phyloP scores from a whole-genome alignment of 108 stramenopile species.

The Conticribra guillardii region DNA sequence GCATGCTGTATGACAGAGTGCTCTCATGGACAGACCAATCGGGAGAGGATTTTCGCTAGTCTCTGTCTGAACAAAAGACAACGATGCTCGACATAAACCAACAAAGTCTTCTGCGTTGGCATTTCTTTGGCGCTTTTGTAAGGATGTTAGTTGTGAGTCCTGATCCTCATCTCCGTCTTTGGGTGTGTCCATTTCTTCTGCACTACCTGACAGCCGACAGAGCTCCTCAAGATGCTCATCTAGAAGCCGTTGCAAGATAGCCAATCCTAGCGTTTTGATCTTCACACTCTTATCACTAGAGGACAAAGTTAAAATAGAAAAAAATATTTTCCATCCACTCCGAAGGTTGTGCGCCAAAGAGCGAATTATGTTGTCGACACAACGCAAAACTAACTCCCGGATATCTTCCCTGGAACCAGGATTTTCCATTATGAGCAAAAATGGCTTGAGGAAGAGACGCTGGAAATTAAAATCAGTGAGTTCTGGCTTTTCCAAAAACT shows the following conservation, averaged over 20 bases:
- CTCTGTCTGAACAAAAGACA: constrained; percentile 73
- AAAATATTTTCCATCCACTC: constrained; percentile 93
- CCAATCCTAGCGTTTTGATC: constrained; percentile 71
- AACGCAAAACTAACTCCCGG: constrained; percentile 83
- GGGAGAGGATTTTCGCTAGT: constrained; percentile 59
- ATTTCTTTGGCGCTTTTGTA: constrained; percentile 62
- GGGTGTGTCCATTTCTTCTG: constrained; percentile 22
- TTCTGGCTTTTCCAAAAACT: constrained; percentile 98
- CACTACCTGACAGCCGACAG: constrained; percentile 39
- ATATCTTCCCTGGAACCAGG: constrained; percentile 68
- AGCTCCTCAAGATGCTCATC: constrained; percentile 84
- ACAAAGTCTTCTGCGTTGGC: constrained; percentile 87
- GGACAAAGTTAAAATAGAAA: constrained; percentile 72
- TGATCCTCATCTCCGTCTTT: constrained; percentile 23
- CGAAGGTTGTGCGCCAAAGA: constrained; percentile 78
- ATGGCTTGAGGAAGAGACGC: constrained; percentile 93
- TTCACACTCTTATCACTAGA: constrained; percentile 69
- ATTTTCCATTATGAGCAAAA: constrained; percentile 83
- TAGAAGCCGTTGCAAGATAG: constrained; percentile 79
- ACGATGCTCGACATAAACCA: constrained; percentile 73
- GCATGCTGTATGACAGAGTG: constrained; percentile 87
- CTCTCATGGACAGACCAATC: constrained; percentile 84
- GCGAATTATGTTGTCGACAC: constrained; percentile 87
- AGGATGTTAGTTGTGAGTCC: constrained; percentile 36
- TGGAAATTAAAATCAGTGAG: constrained; percentile 98